phyloP scores from a whole-genome alignment of 2,329 filamentous ascomycete genomes.

The Neocucurbitaria cava region DNA sequence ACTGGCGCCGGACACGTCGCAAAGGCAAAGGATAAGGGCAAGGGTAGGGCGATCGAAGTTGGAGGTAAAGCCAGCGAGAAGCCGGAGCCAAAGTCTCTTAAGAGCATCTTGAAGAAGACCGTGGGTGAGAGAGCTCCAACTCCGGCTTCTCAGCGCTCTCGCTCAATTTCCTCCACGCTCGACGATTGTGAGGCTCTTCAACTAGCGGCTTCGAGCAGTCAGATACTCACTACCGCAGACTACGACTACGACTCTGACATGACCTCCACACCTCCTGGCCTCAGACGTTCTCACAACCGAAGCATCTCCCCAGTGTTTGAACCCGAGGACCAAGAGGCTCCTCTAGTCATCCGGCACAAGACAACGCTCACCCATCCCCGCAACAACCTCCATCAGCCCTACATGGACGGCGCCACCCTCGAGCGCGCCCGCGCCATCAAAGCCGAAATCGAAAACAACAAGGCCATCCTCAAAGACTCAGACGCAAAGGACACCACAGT shows the following conservation, averaged over 20 bases:
- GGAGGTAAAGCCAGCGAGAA: too few relatives aligned
- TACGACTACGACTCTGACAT: neutral
- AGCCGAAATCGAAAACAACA: conserved; percentile 12
- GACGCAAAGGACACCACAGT: conserved; percentile 1
- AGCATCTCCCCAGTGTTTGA: conserved; percentile 16
- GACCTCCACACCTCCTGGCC: neutral
- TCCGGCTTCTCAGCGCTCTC: neutral
- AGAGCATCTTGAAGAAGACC: too few relatives aligned
- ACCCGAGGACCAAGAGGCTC: conserved; percentile 6
- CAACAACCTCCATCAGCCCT: neutral
- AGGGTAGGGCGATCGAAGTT: too few relatives aligned
- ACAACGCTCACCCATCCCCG: neutral
- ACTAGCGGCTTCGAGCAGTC: neutral
- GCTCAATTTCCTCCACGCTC: neutral
- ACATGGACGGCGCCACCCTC: conserved; percentile 19
- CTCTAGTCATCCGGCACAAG: neutral
- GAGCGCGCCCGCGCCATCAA: conserved; percentile 30
- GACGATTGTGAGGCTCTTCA: neutral
- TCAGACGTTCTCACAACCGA: neutral
- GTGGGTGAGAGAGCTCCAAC: too few relatives aligned
- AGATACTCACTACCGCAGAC: neutral
- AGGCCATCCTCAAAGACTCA: conserved; percentile 17
- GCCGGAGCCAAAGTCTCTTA: too few relatives aligned
- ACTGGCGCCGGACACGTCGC: too few relatives aligned
- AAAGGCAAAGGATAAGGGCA: too few relatives aligned